Percentiles rank a stretch among this genome's conserved stretches.
phyloP scores from a whole-genome alignment of 495 filamentous ascomycete species.

The Massariosphaeria phaeospora region DNA sequence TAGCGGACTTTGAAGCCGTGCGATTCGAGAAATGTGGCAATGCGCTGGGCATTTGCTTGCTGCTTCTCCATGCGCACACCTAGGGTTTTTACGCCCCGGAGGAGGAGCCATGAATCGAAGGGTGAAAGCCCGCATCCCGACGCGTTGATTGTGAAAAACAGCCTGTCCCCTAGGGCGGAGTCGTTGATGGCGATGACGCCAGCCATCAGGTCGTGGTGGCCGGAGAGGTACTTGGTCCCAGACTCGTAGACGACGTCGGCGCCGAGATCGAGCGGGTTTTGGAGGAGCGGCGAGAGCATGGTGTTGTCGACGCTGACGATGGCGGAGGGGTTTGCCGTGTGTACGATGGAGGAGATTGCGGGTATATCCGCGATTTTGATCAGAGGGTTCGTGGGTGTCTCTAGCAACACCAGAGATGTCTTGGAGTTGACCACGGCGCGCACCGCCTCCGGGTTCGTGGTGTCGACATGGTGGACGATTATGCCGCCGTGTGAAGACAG shows the following conservation, averaged over 20 bases:
- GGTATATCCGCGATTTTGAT: slow-evolving; percentile 96
- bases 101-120: slow-evolving; percentile 91
- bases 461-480: slow-evolving; percentile 93
- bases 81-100: slow-evolving; percentile 91
- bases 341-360: slow-evolving; percentile 65
- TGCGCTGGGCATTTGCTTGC: slow-evolving; percentile 81
- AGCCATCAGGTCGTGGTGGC: slow-evolving; percentile 98
- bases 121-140: slow-evolving; percentile 90
- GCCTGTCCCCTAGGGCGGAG: slow-evolving; percentile 69
- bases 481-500: slow-evolving; percentile 79
- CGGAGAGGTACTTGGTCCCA: slow-evolving; percentile 95
- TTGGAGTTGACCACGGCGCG: slow-evolving; percentile 62
- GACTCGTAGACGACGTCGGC: slow-evolving; percentile 96
- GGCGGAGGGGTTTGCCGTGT: slow-evolving; percentile 73
- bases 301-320: slow-evolving; percentile 94
- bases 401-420: slow-evolving; percentile 92
- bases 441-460: slow-evolving; percentile 67
- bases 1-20: slow-evolving; percentile 94
- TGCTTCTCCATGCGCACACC: slow-evolving; percentile 98
- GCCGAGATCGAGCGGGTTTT: slow-evolving; percentile 86
- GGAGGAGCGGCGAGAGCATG: slow-evolving; percentile 91
- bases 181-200: slow-evolving; percentile 91
- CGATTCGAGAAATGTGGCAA: slow-evolving; percentile 85
- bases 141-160: slow-evolving; percentile 94
- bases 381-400: slow-evolving; percentile 93